Percentiles rank a stretch among this genome's conserved stretches.
Conservation (phyloP, 179 eudicot genomes). For the Spergularia azorica region DNA sequence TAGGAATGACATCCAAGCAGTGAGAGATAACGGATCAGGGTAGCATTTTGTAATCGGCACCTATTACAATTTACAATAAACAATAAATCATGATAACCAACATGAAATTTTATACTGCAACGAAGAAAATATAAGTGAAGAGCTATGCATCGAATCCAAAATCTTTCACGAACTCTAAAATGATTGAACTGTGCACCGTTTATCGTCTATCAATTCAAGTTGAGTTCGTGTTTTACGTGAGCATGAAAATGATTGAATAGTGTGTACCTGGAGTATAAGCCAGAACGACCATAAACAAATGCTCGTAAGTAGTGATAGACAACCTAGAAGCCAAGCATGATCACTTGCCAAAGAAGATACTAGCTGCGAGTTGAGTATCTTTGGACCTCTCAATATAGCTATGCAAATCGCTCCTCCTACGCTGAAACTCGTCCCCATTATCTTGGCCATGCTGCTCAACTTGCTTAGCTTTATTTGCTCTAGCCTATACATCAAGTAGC, state of each 20-base stretch:
- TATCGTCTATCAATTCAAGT: too few relatives aligned
- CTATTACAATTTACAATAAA: slow-evolving; percentile 21
- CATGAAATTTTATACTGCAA: too few relatives aligned
- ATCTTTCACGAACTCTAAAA: too few relatives aligned
- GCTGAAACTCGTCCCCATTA: slow-evolving; percentile 27
- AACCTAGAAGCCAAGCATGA: slow-evolving; percentile 26
- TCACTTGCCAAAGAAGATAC: slow-evolving; percentile 10
- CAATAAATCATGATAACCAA: too few relatives aligned
- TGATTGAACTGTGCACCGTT: too few relatives aligned
- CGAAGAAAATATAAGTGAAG: too few relatives aligned
- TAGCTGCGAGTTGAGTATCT: slow-evolving; percentile 18
- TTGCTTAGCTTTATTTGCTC: slow-evolving; percentile 27
- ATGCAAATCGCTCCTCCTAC: slow-evolving; percentile 34
- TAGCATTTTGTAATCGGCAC: slow-evolving; percentile 43
- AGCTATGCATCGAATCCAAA: too few relatives aligned
- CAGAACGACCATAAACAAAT: slow-evolving; percentile 25
- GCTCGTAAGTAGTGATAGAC: slow-evolving; percentile 26
- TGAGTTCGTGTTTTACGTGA: too few relatives aligned
- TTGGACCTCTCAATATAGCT: slow-evolving; percentile 28
- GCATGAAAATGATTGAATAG: too few relatives aligned
- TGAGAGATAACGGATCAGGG: slow-evolving; percentile 51
- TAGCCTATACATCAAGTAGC: neutral
- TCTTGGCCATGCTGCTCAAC: slow-evolving; percentile 29
- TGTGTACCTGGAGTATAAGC: slow-evolving; percentile 31
- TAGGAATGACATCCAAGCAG: slow-evolving; percentile 63